Evolutionary conservation across 768 basidiomycete species (phyloP).

Genomic region (Tylopilus rubrobrunneus): DNA sequence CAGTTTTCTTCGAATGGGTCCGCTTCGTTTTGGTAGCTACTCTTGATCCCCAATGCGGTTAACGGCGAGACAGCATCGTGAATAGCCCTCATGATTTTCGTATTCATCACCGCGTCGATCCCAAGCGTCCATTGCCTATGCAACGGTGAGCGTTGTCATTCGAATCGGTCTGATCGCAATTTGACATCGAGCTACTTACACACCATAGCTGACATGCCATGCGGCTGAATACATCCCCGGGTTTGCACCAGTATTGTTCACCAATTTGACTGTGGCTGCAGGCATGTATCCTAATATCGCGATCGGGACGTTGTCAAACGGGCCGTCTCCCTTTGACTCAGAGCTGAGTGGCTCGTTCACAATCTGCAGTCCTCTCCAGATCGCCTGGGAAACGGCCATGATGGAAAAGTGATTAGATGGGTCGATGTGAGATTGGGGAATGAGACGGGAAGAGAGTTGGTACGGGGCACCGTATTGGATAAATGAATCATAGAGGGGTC

Average conservation of each 20-base stretch:
- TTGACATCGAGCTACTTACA: not conserved
- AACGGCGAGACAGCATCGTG: slow-evolving; percentile 1
- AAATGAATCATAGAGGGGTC: slow-evolving; percentile 9
- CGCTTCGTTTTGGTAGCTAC: not conserved
- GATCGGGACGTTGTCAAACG: not conserved
- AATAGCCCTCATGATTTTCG: not conserved
- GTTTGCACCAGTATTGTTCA: slow-evolving; percentile 7
- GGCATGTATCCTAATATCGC: slow-evolving; percentile 6
- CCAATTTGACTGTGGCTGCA: not conserved
- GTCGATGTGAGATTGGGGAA: slow-evolving; percentile 13
- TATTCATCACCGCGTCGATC: not conserved
- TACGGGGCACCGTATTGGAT: slow-evolving; percentile 10
- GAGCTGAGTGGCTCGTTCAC: slow-evolving; percentile 5
- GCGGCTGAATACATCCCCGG: not conserved
- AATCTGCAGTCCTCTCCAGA: slow-evolving; percentile 19
- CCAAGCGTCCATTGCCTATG: not conserved
- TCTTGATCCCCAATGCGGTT: not conserved
- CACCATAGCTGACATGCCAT: not conserved
- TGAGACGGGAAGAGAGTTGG: slow-evolving; percentile 17
- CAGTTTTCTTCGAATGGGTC: not conserved
- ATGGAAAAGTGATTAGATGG: slow-evolving; percentile 5
- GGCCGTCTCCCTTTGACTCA: not conserved
- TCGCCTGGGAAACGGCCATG: slow-evolving; percentile 7
- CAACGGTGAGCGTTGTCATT: not conserved
- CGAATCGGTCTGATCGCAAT: no score